Evolutionary conservation across 192 early-diverging fungal genomes (phyloP).

Genomic region (Entomortierella parvispora): DNA sequence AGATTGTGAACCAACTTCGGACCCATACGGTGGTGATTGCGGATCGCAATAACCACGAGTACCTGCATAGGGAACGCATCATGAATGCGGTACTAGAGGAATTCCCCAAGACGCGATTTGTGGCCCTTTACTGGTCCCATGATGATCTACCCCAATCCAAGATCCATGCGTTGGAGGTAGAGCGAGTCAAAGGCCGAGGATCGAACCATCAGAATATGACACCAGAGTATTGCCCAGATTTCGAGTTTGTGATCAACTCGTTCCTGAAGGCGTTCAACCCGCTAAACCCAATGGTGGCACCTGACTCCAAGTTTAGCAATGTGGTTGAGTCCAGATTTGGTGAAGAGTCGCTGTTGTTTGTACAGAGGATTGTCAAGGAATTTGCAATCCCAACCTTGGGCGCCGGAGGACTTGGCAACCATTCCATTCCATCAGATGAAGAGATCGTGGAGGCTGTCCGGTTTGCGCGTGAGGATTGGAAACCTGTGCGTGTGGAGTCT

Average conservation of each 20-base stretch:
- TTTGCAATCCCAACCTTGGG: slow-evolving; percentile 50
- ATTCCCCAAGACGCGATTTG: slow-evolving; percentile 71
- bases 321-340: slow-evolving; percentile 68
- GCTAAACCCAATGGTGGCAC: slow-evolving; percentile 59
- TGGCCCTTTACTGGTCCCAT: slow-evolving; percentile 83
- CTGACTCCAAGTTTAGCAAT: slow-evolving; percentile 63
- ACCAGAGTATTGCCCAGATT: slow-evolving; percentile 68
- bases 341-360: slow-evolving; percentile 53
- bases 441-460: slow-evolving; percentile 66
- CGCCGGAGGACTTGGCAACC: slow-evolving; percentile 32
- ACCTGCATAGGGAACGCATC: slow-evolving; percentile 23
- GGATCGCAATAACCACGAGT: slow-evolving; percentile 60
- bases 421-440: slow-evolving; percentile 56
- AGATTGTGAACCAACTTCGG: slow-evolving; percentile 65
- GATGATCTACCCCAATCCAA: slow-evolving; percentile 54
- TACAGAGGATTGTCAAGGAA: slow-evolving; percentile 57
- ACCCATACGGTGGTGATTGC: slow-evolving; percentile 76
- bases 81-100: slow-evolving; percentile 53
- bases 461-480: slow-evolving; percentile 52
- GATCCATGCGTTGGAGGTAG: slow-evolving; percentile 62
- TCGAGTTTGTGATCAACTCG: slow-evolving; percentile 62
- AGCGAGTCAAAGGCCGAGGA: slow-evolving; percentile 73
- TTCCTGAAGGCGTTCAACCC: slow-evolving; percentile 65
- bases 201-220: slow-evolving; percentile 87
- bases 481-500: slow-evolving; percentile 23